Evolutionary conservation across 495 filamentous ascomycete genomes (phyloP).

Genomic region (Hypoxylon rickii): DNA sequence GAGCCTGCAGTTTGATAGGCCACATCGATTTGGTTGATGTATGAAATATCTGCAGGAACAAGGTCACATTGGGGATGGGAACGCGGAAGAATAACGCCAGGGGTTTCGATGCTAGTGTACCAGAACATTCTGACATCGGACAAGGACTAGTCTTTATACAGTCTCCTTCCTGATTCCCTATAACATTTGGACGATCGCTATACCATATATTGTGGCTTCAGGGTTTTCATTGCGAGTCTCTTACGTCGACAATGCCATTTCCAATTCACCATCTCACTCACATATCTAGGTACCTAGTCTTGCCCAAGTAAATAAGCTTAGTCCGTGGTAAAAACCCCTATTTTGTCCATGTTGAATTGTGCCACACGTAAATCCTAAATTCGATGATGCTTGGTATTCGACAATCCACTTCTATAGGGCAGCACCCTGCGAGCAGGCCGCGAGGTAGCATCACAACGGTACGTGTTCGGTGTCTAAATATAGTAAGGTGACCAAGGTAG

Average conservation of each 20-base stretch:
- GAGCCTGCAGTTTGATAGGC: constrained; percentile 17
- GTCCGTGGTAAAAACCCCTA: too few species aligned
- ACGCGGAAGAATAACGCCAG: constrained; percentile 17
- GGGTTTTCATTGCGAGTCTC: not conserved
- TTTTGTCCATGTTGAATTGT: too few species aligned
- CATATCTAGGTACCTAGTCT: too few species aligned
- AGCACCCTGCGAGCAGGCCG: not conserved
- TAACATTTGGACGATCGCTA: constrained; percentile 13
- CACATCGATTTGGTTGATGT: constrained; percentile 22
- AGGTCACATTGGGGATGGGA: constrained; percentile 21
- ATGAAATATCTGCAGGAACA: constrained; percentile 25
- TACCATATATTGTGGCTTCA: constrained; percentile 26
- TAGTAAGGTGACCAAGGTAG: constrained; percentile 15
- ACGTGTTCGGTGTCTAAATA: constrained; percentile 30
- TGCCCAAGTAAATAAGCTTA: too few species aligned
- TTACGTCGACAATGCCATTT: not conserved
- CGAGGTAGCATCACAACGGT: not conserved
- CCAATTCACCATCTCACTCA: too few species aligned
- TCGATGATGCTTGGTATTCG: too few species aligned
- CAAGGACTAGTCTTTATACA: too few species aligned
- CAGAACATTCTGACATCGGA: too few species aligned
- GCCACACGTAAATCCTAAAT: too few species aligned
- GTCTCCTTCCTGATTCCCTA: constrained; percentile 18
- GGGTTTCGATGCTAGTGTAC: not conserved
- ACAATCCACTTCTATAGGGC: not conserved